phyloP scores from a whole-genome alignment of 78 protist genomes.

The Planoprotostelium fungivorum region DNA sequence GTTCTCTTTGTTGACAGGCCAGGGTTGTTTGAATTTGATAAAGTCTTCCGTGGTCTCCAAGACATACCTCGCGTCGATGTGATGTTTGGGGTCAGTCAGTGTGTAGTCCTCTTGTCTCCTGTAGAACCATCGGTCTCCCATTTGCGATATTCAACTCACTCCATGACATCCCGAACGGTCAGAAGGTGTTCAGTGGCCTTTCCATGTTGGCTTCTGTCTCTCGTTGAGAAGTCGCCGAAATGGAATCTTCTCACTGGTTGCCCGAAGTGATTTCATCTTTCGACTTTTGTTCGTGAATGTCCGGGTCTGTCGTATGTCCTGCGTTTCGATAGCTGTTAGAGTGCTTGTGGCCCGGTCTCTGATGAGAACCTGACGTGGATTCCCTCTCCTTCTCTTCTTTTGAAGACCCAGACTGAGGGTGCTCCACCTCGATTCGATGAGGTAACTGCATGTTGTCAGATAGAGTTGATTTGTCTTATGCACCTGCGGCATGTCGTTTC shows the following conservation, averaged over 20 bases:
- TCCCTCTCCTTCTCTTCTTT: background rate
- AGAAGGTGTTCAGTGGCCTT: background rate
- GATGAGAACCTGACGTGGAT: background rate
- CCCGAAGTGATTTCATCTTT: background rate
- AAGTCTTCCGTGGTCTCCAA: background rate
- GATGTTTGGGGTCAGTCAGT: background rate
- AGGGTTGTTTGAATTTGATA: background rate
- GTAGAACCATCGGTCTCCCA: background rate
- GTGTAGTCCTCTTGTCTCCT: background rate
- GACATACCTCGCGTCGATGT: background rate
- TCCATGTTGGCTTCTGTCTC: background rate
- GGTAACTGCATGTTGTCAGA: background rate
- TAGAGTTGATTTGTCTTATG: background rate
- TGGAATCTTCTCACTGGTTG: no score
- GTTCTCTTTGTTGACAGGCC: background rate
- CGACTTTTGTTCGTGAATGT: background rate
- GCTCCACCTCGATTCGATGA: background rate
- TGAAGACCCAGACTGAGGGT: background rate
- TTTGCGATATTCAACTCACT: background rate
- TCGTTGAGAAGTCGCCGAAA: background rate
- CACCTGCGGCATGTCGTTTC: background rate
- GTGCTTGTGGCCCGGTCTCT: background rate
- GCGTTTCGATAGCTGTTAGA: background rate
- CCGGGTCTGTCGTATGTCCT: background rate
- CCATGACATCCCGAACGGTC: background rate